Percentiles rank a stretch among this genome's conserved stretches.
Conservation (phyloP, 2,329 filamentous ascomycete species). For the Talaromyces sp. region DNA sequence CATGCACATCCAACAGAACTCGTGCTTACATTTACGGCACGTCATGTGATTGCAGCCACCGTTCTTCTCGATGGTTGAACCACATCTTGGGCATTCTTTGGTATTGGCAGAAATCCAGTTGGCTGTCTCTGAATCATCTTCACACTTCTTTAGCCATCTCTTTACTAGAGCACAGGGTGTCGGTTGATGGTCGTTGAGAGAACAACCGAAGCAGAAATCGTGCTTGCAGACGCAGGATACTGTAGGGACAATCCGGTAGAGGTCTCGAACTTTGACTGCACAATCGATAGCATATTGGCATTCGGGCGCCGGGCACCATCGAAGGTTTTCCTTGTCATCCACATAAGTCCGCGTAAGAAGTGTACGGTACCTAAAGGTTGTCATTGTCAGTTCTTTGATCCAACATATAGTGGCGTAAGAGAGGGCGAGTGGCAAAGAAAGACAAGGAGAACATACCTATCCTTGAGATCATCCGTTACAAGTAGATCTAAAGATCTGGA, state of each 20-base stretch:
- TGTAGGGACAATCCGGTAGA: constrained; percentile 83
- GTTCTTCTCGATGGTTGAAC: constrained; percentile 98
- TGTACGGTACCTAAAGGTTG: constrained; percentile 67
- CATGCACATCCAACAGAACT: constrained; percentile 99
- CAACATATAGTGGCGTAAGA: too few relatives aligned
- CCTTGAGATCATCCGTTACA: constrained; percentile 58
- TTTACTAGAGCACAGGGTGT: constrained; percentile 90
- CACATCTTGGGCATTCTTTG: constrained; percentile 94
- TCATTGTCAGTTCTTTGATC: constrained; percentile 12
- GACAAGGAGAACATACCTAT: constrained; percentile 49
- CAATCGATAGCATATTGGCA: constrained; percentile 94
- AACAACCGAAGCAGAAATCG: constrained; percentile 94
- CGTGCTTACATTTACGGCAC: constrained; percentile 90
- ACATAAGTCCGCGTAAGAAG: constrained; percentile 93
- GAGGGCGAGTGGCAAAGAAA: background rate
- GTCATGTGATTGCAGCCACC: constrained; percentile 98
- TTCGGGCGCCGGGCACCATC: constrained; percentile 98
- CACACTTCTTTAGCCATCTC: constrained; percentile 96
- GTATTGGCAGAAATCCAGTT: constrained; percentile 99
- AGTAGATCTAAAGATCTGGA: constrained; percentile 83
- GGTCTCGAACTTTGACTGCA: constrained; percentile 80
- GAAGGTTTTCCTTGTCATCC: constrained; percentile 91
- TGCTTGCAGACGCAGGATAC: constrained; percentile 84
- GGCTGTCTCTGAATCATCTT: constrained; percentile 95
- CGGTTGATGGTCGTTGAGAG: constrained; percentile 86